Conservation (phyloP, 495 filamentous ascomycete genomes). For the Podospora conica region DNA sequence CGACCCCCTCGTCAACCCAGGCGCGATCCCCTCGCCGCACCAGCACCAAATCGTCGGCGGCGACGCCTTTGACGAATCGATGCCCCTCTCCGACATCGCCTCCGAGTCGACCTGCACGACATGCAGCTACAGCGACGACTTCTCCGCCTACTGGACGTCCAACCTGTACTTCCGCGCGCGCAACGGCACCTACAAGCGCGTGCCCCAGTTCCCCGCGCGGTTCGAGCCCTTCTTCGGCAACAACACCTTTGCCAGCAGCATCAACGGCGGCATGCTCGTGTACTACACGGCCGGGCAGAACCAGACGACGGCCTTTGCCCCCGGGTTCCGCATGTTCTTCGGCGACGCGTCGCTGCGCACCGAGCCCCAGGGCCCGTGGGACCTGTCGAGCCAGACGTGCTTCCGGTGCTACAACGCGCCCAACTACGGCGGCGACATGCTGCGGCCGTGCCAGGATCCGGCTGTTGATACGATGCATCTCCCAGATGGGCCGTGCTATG, state of each 20-base stretch:
- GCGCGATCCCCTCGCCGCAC: slow-evolving; percentile 32
- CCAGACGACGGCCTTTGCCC: slow-evolving; percentile 35
- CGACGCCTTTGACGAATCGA: slow-evolving; percentile 40
- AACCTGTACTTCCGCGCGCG: slow-evolving; percentile 40
- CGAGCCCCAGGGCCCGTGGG: not conserved
- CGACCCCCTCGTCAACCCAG: slow-evolving; percentile 37
- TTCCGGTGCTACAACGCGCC: slow-evolving; percentile 31
- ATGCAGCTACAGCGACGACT: slow-evolving; percentile 17
- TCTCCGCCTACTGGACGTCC: slow-evolving; percentile 34
- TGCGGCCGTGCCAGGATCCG: slow-evolving; percentile 18
- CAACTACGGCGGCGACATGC: slow-evolving; percentile 25
- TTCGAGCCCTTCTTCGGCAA: slow-evolving; percentile 13
- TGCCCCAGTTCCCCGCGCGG: slow-evolving; percentile 24
- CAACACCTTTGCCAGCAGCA: slow-evolving; percentile 28
- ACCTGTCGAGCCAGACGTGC: slow-evolving; percentile 22
- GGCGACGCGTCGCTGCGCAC: slow-evolving; percentile 17
- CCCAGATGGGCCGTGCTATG: slow-evolving; percentile 35
- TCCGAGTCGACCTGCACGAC: slow-evolving; percentile 24
- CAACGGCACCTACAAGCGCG: slow-evolving; percentile 40
- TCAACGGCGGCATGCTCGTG: slow-evolving; percentile 36
- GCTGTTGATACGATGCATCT: slow-evolving; percentile 28
- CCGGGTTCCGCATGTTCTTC: slow-evolving; percentile 25
- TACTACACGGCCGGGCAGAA: slow-evolving; percentile 35
- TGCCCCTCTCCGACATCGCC: slow-evolving; percentile 34
- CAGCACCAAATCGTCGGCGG: slow-evolving; percentile 43